Conservation (phyloP, 768 basidiomycete species). For the Tulasnella sp. region DNA sequence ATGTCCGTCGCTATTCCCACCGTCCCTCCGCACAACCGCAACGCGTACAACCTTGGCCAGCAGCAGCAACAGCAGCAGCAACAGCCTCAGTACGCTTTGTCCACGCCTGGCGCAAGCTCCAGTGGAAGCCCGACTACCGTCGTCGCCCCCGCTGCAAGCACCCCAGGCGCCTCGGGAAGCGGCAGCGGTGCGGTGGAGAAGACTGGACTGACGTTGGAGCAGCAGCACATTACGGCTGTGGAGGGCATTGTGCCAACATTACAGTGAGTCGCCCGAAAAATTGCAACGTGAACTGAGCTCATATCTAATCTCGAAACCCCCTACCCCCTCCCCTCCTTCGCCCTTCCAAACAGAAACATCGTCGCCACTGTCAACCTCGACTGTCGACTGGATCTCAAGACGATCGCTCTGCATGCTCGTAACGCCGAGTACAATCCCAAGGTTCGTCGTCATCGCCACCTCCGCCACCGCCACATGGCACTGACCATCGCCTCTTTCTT, state of each 20-base stretch:
- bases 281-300: slow-evolving; percentile 17
- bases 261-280: slow-evolving; percentile 49
- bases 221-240: slow-evolving; percentile 93
- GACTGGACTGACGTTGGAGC: slow-evolving; percentile 47
- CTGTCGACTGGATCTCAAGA: slow-evolving; percentile 94
- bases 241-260: slow-evolving; percentile 98
- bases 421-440: slow-evolving; percentile 99
- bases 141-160: slow-evolving; percentile 1
- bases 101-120: slow-evolving; percentile 26
- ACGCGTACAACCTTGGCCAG: slow-evolving; percentile 17
- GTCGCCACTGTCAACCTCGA: slow-evolving; percentile 98
- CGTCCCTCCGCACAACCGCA: slow-evolving; percentile 10
- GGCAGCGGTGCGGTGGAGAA: slow-evolving; percentile 17
- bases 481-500: background rate
- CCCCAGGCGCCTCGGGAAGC: slow-evolving; percentile 14
- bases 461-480: background rate
- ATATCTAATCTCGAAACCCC: slow-evolving; percentile 6
- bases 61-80: slow-evolving; percentile 16
- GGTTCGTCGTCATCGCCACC: slow-evolving; percentile 50
- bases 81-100: slow-evolving; percentile 22
- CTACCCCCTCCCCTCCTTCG: background rate
- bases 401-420: slow-evolving; percentile 93
- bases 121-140: slow-evolving; percentile 24
- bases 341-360: slow-evolving; percentile 58
- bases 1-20: slow-evolving; percentile 27